These are phyloP conservation scores for Calonectria pseudoreteaudii DNA, from an alignment of 2,329 filamentous ascomycete genomes.

Conservation along the genomic window DNA sequence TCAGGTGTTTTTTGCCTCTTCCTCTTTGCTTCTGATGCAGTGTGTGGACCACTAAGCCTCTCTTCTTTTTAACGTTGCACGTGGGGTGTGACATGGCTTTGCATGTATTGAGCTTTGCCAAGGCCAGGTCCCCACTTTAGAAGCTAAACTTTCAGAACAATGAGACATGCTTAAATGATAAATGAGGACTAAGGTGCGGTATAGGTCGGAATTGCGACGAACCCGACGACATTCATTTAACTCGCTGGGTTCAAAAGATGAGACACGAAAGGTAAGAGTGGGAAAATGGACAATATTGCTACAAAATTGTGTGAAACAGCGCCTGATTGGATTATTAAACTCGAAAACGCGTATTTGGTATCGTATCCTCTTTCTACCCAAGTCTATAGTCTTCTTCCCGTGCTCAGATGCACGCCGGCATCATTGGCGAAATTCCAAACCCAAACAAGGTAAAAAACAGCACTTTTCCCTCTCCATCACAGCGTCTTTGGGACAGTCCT, in stretches of 20 bases:
- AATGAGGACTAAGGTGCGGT: not conserved
- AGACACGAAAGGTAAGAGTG: not conserved
- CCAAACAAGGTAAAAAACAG: not conserved
- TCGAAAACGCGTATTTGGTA: not conserved
- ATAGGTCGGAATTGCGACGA: not conserved
- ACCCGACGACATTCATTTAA: not conserved
- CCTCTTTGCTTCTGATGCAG: not conserved
- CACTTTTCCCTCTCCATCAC: not conserved
- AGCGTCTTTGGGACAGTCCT: conserved; percentile 33
- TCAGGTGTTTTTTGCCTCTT: not conserved
- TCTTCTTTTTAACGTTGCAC: not conserved
- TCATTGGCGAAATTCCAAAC: not conserved
- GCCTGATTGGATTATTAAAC: not conserved
- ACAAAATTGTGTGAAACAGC: too few relatives aligned
- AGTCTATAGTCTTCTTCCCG: conserved; percentile 3
- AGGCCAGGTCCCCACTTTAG: not conserved
- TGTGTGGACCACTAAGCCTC: not conserved
- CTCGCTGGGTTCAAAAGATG: not conserved
- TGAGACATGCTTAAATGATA: not conserved
- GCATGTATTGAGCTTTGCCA: not conserved
- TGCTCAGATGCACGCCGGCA: conserved; percentile 15
- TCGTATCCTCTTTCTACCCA: conserved; percentile 14
- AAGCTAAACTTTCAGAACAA: not conserved
- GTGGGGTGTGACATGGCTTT: not conserved
- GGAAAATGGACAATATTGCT: not conserved